A percentile compares a stretch with the other conserved stretches of the same genome.
Evolutionary conservation across 441 rosid species (phyloP).

Genomic region (Populus hybrid): DNA sequence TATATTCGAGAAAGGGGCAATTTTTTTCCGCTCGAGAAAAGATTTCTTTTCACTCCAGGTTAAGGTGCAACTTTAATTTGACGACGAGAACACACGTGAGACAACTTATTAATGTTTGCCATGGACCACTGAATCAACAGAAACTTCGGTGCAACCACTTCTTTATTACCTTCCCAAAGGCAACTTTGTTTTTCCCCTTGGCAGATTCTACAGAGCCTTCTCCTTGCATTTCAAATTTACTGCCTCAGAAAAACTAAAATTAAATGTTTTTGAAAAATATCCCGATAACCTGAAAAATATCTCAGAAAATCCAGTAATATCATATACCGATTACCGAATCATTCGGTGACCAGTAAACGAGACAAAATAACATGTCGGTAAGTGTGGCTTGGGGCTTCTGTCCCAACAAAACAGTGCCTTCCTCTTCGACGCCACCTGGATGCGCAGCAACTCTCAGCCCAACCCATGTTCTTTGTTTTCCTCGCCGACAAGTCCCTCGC

Average conservation of each 20-base stretch:
- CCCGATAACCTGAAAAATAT: too few species aligned
- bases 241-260: too few species aligned
- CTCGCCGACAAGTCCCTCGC: neutral
- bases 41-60: neutral
- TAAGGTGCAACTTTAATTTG: neutral
- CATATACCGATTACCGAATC: neutral
- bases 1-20: neutral
- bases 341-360: neutral
- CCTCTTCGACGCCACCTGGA: too few species aligned
- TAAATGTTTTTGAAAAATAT: too few species aligned
- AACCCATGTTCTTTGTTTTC: too few species aligned
- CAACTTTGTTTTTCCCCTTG: neutral
- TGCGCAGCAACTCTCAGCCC: too few species aligned
- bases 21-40: too few species aligned
- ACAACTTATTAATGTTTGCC: neutral
- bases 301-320: neutral
- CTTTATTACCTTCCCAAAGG: neutral
- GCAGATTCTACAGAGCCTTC: neutral
- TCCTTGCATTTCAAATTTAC: too few species aligned
- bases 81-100: neutral
- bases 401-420: too few species aligned
- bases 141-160: neutral
- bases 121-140: neutral
- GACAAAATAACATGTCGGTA: too few species aligned
- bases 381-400: too few species aligned